Evolutionary conservation across 208 protist genomes (phyloP).

Genomic region (Acanthamoeba triangularis): DNA sequence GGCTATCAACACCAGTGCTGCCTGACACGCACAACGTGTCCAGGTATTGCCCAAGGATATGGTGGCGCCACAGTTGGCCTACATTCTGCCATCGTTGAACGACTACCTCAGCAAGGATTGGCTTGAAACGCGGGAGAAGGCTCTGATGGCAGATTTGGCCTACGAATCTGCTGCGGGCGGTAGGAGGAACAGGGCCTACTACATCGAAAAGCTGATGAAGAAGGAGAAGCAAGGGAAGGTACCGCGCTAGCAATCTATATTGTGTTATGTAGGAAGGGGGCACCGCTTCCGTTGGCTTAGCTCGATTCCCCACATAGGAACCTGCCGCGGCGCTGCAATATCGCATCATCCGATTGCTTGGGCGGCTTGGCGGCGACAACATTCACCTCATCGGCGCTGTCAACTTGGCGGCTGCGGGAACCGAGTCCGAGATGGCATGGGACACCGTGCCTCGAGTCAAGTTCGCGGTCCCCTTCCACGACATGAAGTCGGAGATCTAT

Average conservation of each 20-base stretch:
- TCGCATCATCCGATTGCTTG: conserved; percentile 85
- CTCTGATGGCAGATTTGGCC: background rate
- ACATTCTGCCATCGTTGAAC: conserved; percentile 82
- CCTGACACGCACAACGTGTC: background rate
- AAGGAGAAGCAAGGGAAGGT: conserved; percentile 4
- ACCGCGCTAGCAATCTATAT: background rate
- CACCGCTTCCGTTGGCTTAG: background rate
- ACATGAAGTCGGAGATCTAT: conserved; percentile 85
- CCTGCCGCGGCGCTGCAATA: conserved; percentile 82
- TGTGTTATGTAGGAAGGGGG: no score
- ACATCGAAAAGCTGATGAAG: conserved; percentile 54
- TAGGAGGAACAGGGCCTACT: background rate
- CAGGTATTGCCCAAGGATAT: conserved; percentile 71
- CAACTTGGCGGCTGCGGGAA: conserved; percentile 6
- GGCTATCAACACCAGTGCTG: no score
- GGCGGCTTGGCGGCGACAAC: conserved; percentile 86
- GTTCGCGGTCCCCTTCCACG: conserved; percentile 73
- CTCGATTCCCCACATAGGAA: conserved; percentile 19
- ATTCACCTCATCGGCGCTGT: conserved; percentile 71
- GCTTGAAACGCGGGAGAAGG: background rate
- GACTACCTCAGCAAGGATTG: conserved; percentile 84
- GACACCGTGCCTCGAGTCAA: conserved; percentile 82
- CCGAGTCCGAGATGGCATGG: conserved; percentile 84
- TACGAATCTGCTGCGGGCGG: conserved; percentile 60
- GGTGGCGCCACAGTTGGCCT: conserved; percentile 74